Evolutionary conservation across 352 stramenopile genomes (phyloP).

Genomic region (Globisporangium canariense): DNA sequence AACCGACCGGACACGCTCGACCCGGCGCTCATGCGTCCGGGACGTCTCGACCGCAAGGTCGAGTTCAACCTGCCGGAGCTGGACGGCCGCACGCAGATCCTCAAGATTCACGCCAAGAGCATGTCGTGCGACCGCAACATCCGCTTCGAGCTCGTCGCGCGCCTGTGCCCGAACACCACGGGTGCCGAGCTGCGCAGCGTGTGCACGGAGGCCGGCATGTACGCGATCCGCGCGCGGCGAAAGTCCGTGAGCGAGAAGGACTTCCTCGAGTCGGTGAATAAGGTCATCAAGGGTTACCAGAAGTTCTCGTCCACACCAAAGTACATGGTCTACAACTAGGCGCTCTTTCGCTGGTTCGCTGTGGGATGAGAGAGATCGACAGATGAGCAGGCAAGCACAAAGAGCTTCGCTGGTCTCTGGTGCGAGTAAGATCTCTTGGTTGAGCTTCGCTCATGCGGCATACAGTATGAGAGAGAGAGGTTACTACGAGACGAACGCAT

Average conservation of each 20-base stretch:
- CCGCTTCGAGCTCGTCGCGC: constrained; percentile 97
- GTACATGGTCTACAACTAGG: constrained; percentile 99
- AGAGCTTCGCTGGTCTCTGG: background rate
- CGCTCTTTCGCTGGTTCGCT: background rate
- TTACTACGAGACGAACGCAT: background rate
- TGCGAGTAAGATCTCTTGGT: background rate
- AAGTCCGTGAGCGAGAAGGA: constrained; percentile 99
- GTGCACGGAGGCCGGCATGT: constrained; percentile 99
- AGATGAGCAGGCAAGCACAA: background rate
- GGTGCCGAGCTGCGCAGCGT: constrained; percentile 97
- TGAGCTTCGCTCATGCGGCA: background rate
- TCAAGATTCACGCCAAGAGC: constrained; percentile 99
- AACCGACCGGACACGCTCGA: constrained; percentile 98
- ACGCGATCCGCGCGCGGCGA: constrained; percentile 96
- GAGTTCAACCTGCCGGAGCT: constrained; percentile 99
- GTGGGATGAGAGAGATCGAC: background rate
- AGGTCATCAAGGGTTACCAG: constrained; percentile 99
- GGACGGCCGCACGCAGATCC: constrained; percentile 97
- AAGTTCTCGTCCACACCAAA: constrained; percentile 99
- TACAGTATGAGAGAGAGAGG: background rate
- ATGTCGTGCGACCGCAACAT: constrained; percentile 99
- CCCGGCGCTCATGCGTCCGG: constrained; percentile 93
- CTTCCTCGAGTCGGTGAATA: constrained; percentile 99
- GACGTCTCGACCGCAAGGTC: constrained; percentile 98
- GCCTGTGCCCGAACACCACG: constrained; percentile 98